phyloP scores from a whole-genome alignment of 2,329 filamentous ascomycete genomes.

The Chrysoporthe deuterocubensis region DNA sequence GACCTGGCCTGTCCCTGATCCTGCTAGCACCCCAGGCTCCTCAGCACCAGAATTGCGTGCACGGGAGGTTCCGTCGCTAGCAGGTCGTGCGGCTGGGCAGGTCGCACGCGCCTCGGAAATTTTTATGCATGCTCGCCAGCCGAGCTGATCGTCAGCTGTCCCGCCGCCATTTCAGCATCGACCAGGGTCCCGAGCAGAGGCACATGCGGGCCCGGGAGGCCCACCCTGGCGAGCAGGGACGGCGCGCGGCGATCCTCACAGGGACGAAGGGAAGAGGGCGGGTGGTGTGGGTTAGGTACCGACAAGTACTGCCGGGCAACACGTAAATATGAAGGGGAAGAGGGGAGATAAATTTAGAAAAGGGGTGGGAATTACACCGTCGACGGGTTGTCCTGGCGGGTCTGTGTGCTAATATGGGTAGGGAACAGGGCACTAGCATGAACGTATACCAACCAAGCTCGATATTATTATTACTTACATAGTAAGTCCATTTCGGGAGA shows the following conservation, averaged over 20 bases:
- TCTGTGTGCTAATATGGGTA: slow-evolving; percentile 26
- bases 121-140: slow-evolving; percentile 27
- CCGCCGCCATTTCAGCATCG: slow-evolving; percentile 15
- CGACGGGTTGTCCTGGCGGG: background rate
- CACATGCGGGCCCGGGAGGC: background rate
- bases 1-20: slow-evolving; percentile 10
- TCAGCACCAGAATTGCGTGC: background rate
- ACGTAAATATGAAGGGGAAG: background rate
- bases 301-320: background rate
- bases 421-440: slow-evolving; percentile 26
- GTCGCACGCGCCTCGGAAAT: slow-evolving; percentile 24
- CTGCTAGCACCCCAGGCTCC: slow-evolving; percentile 2
- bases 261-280: background rate
- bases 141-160: slow-evolving; percentile 26
- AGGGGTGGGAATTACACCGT: background rate
- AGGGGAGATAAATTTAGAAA: background rate
- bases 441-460: slow-evolving; percentile 24
- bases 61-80: slow-evolving; percentile 5
- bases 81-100: slow-evolving; percentile 18
- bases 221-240: background rate
- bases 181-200: background rate
- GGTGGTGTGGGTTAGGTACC: background rate
- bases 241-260: slow-evolving; percentile 7
- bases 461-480: slow-evolving; percentile 13
- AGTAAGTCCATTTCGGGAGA: slow-evolving; percentile 15